These are phyloP conservation scores for Boletus eberwhitei DNA, from an alignment of 768 basidiomycete genomes.

Conservation along the genomic window DNA sequence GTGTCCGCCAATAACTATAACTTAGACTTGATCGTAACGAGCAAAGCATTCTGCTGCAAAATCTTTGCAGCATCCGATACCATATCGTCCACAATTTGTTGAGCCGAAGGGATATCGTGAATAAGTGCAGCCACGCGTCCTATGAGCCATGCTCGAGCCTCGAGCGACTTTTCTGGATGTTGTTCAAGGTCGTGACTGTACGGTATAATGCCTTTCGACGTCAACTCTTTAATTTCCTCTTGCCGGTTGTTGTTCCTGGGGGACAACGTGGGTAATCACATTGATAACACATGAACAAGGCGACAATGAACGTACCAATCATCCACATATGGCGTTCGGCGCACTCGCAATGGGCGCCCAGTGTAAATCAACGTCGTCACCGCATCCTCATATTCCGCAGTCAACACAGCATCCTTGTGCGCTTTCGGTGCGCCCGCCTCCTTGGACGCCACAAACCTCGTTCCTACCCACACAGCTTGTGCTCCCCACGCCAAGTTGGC, in stretches of 20 bases:
- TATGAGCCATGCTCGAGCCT: constrained; percentile 74
- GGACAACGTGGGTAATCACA: not conserved
- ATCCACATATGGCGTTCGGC: constrained; percentile 79
- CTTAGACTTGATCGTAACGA: constrained; percentile 46
- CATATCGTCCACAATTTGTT: constrained; percentile 82
- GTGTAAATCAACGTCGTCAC: constrained; percentile 86
- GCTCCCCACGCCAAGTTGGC: constrained; percentile 90
- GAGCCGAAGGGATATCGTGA: constrained; percentile 75
- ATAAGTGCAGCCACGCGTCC: constrained; percentile 77
- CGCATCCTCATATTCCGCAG: constrained; percentile 73
- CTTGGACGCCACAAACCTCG: constrained; percentile 77
- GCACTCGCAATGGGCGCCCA: constrained; percentile 83
- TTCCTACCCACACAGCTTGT: constrained; percentile 86
- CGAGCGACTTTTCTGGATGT: constrained; percentile 75
- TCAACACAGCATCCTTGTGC: constrained; percentile 78
- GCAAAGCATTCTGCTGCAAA: constrained; percentile 39
- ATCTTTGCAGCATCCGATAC: constrained; percentile 52
- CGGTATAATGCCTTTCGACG: constrained; percentile 81
- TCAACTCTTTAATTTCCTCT: constrained; percentile 79
- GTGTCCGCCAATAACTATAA: constrained; percentile 31
- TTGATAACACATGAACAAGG: not conserved
- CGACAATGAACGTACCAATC: constrained; percentile 58
- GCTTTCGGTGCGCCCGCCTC: constrained; percentile 81
- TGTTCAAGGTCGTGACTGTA: constrained; percentile 65
- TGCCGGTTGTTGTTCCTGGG: constrained; percentile 72